Evolutionary conservation across 441 rosid species (phyloP), one percentile per base, ranked within the genome.

Genomic region (Gossypium gossypioides): DNA sequence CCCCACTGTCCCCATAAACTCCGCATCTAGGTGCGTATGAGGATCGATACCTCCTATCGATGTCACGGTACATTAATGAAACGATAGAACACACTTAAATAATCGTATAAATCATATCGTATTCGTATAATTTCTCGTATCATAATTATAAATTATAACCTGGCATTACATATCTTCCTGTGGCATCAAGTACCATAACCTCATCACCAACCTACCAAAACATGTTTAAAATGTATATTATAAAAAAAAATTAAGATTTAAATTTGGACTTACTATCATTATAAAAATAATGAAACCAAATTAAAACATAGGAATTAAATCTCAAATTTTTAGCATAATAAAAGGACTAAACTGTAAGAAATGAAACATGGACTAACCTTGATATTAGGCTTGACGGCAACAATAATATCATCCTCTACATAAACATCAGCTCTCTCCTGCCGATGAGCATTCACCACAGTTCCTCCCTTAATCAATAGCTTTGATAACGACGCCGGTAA

Each of bases 101-200:
- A 27, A 27, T 27, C 5, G 0, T 3, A 27, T 27, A 3, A 27
- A 27, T 3, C 4, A 25, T 25, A 25, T 25, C 4, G 4, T 25
- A 25, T 25, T 25, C 3, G 0, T 3, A 25, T 25, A 25, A 0
- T 25, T 25, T 25, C 29, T 3, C 29, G 0, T 3, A 0, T 25
- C 29, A 3, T 27, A 27, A 51, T 4, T 40, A 37, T 18, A 8
- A 42, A 19, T 40, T 63, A 40, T 19, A 79, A 94, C 99, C 97
- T 81, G 97, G 99, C 94, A 91, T 91, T 78, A 94, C 97, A 82
- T 75, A 90, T 76, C 89, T 91, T 74, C 98, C 97, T 60, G 92
- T 77, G 73, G 98, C 98, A 83, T 94, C 97, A 55, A 94, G 80
- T 46, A 91, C 85, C 9, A 81, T 79, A 61, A 90, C 97, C 83